phyloP scores from a whole-genome alignment of 2,329 filamentous ascomycete genomes.

The Phyllosticta citriasiana region DNA sequence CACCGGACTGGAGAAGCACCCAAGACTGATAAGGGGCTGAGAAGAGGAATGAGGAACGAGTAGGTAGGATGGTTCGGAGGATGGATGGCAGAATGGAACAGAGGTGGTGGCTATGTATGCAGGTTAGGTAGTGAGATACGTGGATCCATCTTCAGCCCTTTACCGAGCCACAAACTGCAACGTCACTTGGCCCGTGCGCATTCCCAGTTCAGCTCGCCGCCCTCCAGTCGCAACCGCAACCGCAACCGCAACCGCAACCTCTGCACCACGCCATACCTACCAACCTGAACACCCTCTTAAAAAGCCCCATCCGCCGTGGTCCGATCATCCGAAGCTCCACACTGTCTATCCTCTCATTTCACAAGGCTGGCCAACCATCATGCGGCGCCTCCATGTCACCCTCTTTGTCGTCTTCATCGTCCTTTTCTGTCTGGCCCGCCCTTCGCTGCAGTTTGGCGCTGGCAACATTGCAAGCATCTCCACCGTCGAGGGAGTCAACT shows the following conservation, averaged over 20 bases:
- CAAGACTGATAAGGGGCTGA: background rate
- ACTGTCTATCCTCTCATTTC: background rate
- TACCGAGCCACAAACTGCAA: background rate
- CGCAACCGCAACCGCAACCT: no score
- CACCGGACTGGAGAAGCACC: background rate
- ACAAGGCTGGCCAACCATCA: slow-evolving; percentile 12
- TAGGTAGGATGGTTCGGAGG: no score
- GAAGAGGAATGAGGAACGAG: background rate
- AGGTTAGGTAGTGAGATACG: no score
- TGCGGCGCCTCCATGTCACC: slow-evolving; percentile 25
- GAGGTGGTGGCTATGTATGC: no score
- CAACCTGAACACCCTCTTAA: background rate
- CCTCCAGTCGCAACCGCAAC: background rate
- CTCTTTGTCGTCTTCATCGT: slow-evolving; percentile 28
- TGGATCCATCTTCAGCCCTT: background rate
- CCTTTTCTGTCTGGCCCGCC: slow-evolving; percentile 21
- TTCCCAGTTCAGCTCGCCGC: background rate
- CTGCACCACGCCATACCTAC: background rate
- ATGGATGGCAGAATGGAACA: no score
- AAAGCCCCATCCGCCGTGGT: background rate
- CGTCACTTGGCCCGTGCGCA: background rate
- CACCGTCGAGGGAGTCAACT: slow-evolving; percentile 38
- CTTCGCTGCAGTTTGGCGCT: slow-evolving; percentile 36
- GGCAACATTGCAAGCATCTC: slow-evolving; percentile 37
- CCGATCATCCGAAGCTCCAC: background rate